Base-by-base conservation (phyloP, 805 yeast species). In the Brettanomyces bruxellensis region DNA sequence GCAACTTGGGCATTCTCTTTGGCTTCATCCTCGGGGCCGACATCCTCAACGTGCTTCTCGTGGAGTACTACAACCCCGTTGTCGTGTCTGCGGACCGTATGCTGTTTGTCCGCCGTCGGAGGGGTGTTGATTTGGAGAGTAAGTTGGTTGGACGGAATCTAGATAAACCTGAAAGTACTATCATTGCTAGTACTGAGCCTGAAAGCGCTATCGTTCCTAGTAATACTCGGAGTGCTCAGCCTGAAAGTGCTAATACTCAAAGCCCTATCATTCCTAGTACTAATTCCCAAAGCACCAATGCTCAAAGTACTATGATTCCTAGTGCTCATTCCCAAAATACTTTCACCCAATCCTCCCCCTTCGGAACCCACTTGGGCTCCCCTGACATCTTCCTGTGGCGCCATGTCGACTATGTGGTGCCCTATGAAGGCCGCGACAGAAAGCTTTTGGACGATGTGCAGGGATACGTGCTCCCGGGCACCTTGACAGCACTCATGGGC, bases 321-420 rank as follows among this genome's bases (percentile, higher is more conserved):
- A 13, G 25, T 23, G 24, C n/a, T 40, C 35, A 24, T 24, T 32
- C 35, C 13, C 11, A 13, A 11, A 11, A 32, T 32, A 32, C n/a
- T 32, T 11, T 32, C 11, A 32, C 35, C 35, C 13, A 39, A 11
- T 9, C 24, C 12, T 23, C 24, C 12, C 12, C 28, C 25, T 39
- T 22, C 41, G 49, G n/a, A n/a, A 55, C 51, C 23, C 54, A 51
- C 30, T 51, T 66, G 34, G 67, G 64, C 41, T 62, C 68, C 1
- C 58, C 65, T 47, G 83, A 79, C 52, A 61, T 77, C 30, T 78
- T 78, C 61, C 72, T 75, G 45, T 83, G 89, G 89, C 75, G 72
- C 54, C 67, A 81, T 52, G 78, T 83, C 12, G 66, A 72, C 53
- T 82, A 81, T 53, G 71, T 70, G 38, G 75, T 83, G 53, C 78